A percentile compares a stretch with the other conserved stretches of the same genome.
Conservation (phyloP, 306 rosid genomes). For the Gleditsia sinensis region DNA sequence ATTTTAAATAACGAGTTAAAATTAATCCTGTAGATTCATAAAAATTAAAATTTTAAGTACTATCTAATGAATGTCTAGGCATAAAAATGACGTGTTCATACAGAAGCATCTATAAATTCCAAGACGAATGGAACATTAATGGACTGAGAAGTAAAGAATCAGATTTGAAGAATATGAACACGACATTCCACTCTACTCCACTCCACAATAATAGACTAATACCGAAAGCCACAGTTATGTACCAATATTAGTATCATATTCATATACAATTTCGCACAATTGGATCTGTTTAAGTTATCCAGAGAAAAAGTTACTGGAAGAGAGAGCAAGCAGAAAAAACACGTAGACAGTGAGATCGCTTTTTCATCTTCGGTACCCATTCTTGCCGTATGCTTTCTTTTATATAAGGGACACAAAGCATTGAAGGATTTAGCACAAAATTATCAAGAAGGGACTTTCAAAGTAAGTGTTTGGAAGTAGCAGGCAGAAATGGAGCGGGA, state of each 20-base stretch:
- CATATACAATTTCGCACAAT: neutral
- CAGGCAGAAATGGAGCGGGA: slow-evolving; percentile 20
- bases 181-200: neutral
- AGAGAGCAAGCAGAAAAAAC: neutral
- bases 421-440: neutral
- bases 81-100: too few species aligned
- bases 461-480: neutral
- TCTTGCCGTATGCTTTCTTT: neutral
- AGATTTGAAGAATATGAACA: too few species aligned
- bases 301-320: too few species aligned
- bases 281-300: neutral
- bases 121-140: neutral
- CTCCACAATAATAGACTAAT: neutral
- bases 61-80: too few species aligned
- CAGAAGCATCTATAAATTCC: neutral
- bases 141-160: too few species aligned
- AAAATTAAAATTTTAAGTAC: too few species aligned
- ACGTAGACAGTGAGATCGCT: neutral
- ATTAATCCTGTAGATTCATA: too few species aligned
- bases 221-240: neutral
- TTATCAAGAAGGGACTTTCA: neutral
- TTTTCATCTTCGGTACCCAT: neutral
- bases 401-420: neutral
- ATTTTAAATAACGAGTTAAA: too few species aligned
- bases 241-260: neutral